Evolutionary conservation across 1,139 yeast species (phyloP).

Genomic region (Scheffersomyces stambukii): DNA sequence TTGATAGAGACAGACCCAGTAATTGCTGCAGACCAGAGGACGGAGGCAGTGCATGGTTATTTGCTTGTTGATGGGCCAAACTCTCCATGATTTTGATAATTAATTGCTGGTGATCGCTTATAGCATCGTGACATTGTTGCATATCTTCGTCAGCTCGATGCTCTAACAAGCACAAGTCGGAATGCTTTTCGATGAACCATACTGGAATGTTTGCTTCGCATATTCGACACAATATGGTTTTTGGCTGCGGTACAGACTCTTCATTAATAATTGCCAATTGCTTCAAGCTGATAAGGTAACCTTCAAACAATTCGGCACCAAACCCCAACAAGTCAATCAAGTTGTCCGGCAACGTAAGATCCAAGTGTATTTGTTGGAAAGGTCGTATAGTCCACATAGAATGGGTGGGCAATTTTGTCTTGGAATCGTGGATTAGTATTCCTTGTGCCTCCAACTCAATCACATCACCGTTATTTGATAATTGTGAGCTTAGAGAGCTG

Average conservation of each 20-base stretch:
- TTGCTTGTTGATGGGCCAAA: conserved; percentile 24
- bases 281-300: conserved; percentile 62
- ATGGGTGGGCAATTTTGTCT: conserved; percentile 62
- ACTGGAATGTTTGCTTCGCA: conserved; percentile 92
- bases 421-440: conserved; percentile 70
- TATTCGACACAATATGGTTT: conserved; percentile 77
- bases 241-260: conserved; percentile 68
- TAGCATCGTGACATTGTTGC: conserved; percentile 71
- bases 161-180: conserved; percentile 82
- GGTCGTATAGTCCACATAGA: conserved; percentile 94
- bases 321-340: conserved; percentile 76
- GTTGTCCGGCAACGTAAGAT: conserved; percentile 62
- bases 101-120: conserved; percentile 66
- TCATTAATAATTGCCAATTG: conserved; percentile 61
- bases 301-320: conserved; percentile 81
- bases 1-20: conserved; percentile 12
- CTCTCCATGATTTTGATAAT: conserved; percentile 45
- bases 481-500: conserved; percentile 24
- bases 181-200: conserved; percentile 94
- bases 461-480: conserved; percentile 55
- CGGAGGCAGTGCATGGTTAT: conserved; percentile 3
- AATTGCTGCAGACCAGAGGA: conserved; percentile 6
- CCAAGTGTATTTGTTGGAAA: conserved; percentile 57
- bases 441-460: conserved; percentile 93
- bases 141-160: conserved; percentile 79